Evolutionary conservation across 1,139 yeast genomes (phyloP), one percentile per base, ranked within the genome.

Genomic region (Yarrowia galli): DNA sequence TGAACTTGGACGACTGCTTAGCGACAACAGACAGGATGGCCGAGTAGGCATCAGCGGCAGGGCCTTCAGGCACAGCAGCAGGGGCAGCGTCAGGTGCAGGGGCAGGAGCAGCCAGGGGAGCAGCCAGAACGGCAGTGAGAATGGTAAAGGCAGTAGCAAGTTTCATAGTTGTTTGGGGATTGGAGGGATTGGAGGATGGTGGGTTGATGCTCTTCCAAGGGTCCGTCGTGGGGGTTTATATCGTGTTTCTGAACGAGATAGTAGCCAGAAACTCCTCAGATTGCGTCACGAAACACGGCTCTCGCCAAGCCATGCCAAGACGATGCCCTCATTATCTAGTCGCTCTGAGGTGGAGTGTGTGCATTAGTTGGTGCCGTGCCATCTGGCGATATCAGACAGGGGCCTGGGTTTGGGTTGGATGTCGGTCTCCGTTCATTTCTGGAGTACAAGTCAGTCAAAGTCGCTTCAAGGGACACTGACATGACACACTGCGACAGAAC

Each of bases 241-340:
- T 22, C 28, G 61, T 8, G 36, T 23, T 38, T 3, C 25, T 10
- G 46, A 8, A 13, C 42, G 7, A 2, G 25, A 16, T 22, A 36
- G 16, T 15, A 23, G 32, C 36, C 22, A 45, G n/a, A 23, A 25
- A 12, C 48, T 13, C 3, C 18, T 22, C 22, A 23, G 46, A 54
- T 54, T 38, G 46, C 46, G 46, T 25, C 46, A 54, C 46, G 35
- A 23, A 54, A 40, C 61, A 54, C 61, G 61, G 61, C 61, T n/a
- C 61, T 9, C 12, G 61, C 61, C 61, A 54, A 54, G 61, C n/a
- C n/a, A n/a, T n/a, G 61, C 61, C 61, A 54, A 54, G 61, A 53
- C 36, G 48, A 38, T 40, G 23, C 46, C 22, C 36, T 22, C 61
- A 25, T 18, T 54, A 54, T 54, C 61, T 54, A 13, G 36, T 12